Conservation (phyloP, 2,329 filamentous ascomycete genomes). For the Xylariaceae sp. region DNA sequence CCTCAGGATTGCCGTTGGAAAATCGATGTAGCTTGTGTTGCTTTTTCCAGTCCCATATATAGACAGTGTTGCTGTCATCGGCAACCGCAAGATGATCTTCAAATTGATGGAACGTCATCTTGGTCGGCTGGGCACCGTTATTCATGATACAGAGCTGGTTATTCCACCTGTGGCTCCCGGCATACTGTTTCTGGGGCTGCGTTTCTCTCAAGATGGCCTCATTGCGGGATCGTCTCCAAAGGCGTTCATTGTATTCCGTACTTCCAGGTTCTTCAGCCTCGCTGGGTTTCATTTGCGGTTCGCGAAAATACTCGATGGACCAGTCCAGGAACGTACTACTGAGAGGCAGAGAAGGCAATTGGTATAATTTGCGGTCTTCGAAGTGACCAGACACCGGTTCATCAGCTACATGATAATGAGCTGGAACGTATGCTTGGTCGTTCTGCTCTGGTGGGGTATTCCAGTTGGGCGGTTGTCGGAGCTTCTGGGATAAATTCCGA, state of each 20-base stretch:
- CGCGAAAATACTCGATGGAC: constrained; percentile 97
- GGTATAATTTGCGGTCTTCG: constrained; percentile 64
- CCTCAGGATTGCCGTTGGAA: constrained; percentile 90
- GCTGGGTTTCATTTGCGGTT: constrained; percentile 96
- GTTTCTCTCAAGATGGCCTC: constrained; percentile 91
- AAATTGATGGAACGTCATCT: constrained; percentile 97
- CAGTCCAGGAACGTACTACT: constrained; percentile 88
- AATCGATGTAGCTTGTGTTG: constrained; percentile 80
- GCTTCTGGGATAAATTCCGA: constrained; percentile 49
- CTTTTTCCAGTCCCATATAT: constrained; percentile 92
- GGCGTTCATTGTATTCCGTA: constrained; percentile 91
- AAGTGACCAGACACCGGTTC: constrained; percentile 83
- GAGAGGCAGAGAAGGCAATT: constrained; percentile 73
- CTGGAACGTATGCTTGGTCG: constrained; percentile 69
- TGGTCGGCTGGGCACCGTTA: constrained; percentile 86
- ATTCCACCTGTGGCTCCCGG: constrained; percentile 83
- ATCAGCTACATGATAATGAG: constrained; percentile 77
- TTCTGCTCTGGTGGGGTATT: constrained; percentile 73
- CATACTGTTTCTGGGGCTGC: constrained; percentile 89
- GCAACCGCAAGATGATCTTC: constrained; percentile 94
- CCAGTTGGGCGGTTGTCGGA: constrained; percentile 51
- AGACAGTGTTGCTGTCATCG: constrained; percentile 89
- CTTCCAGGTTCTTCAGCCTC: constrained; percentile 97
- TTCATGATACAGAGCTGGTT: constrained; percentile 83
- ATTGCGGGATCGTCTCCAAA: constrained; percentile 92